Conservation (phyloP, 495 filamentous ascomycete species). For the Trichoderma gamsii region DNA sequence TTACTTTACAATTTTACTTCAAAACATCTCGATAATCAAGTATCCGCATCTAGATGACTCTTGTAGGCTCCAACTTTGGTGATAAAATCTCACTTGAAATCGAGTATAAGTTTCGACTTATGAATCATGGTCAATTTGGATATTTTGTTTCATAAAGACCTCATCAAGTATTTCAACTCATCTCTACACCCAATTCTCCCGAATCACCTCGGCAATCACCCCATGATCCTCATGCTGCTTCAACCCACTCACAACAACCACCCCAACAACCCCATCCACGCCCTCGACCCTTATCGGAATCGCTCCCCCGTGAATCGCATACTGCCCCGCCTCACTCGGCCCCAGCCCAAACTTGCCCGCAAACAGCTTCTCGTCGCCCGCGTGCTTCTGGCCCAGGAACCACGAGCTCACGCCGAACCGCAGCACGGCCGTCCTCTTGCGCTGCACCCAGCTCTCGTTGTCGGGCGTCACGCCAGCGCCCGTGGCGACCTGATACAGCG, state of each 20-base stretch:
- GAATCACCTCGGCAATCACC: slow-evolving; percentile 61
- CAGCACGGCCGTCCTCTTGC: slow-evolving; percentile 57
- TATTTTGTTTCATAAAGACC: background rate
- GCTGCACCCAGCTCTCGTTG: slow-evolving; percentile 55
- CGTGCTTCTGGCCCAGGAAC: slow-evolving; percentile 57
- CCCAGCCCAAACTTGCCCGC: slow-evolving; percentile 11
- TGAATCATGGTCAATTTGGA: background rate
- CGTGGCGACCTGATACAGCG: slow-evolving; percentile 40
- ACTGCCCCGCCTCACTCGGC: slow-evolving; percentile 46
- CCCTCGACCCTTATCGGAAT: slow-evolving; percentile 62
- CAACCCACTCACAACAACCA: slow-evolving; percentile 69
- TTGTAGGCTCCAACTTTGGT: too few relatives aligned
- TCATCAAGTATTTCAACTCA: background rate
- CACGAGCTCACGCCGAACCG: slow-evolving; percentile 63
- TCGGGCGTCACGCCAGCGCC: slow-evolving; percentile 54
- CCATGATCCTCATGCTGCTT: slow-evolving; percentile 74
- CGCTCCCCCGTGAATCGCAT: slow-evolving; percentile 70
- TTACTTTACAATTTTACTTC: too few relatives aligned
- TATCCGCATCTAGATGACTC: too few relatives aligned
- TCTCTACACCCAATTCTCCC: slow-evolving; percentile 35
- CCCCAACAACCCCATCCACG: slow-evolving; percentile 66
- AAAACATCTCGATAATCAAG: too few relatives aligned
- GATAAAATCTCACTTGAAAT: too few relatives aligned
- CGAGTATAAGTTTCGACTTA: too few relatives aligned
- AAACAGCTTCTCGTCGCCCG: slow-evolving; percentile 43